Evolutionary conservation across 352 stramenopile species (phyloP).

Genomic region (Globisporangium yorkense): DNA sequence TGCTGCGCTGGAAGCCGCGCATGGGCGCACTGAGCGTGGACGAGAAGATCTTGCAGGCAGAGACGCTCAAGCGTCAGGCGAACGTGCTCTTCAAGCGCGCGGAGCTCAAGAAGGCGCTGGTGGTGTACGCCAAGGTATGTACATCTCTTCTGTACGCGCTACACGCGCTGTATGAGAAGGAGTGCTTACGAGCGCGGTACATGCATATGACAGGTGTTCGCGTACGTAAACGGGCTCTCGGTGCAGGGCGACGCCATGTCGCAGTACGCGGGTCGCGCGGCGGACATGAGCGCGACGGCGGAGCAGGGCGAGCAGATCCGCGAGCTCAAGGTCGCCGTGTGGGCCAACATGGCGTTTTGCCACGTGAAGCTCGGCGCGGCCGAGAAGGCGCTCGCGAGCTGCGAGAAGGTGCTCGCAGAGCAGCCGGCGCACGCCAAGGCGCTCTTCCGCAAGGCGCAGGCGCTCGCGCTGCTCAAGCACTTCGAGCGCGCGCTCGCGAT

Average conservation of each 20-base stretch:
- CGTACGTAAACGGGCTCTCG: conserved; percentile 78
- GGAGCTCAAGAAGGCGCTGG: conserved; percentile 56
- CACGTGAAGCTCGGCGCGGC: conserved; percentile 59
- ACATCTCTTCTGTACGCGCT: background rate
- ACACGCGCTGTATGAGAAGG: background rate
- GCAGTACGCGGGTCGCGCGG: conserved; percentile 45
- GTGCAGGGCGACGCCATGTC: conserved; percentile 71
- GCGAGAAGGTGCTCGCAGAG: conserved; percentile 70
- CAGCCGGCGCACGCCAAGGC: conserved; percentile 68
- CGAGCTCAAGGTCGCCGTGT: conserved; percentile 58
- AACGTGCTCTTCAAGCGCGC: conserved; percentile 60
- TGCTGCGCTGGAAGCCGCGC: conserved; percentile 60
- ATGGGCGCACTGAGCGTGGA: conserved; percentile 53
- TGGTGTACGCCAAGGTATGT: conserved; percentile 46
- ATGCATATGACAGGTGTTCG: conserved; percentile 38
- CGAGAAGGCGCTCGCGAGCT: conserved; percentile 51
- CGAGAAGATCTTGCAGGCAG: conserved; percentile 68
- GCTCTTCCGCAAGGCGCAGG: conserved; percentile 77
- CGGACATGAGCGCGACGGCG: conserved; percentile 47
- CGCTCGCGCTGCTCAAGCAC: conserved; percentile 47
- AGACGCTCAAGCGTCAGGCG: conserved; percentile 75
- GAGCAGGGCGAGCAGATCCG: conserved; percentile 53
- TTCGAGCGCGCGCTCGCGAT: conserved; percentile 52
- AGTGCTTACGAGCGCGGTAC: too few species aligned
- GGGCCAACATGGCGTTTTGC: conserved; percentile 81